Conservation (phyloP, 2,329 filamentous ascomycete species). For the Fusarium torreyae region DNA sequence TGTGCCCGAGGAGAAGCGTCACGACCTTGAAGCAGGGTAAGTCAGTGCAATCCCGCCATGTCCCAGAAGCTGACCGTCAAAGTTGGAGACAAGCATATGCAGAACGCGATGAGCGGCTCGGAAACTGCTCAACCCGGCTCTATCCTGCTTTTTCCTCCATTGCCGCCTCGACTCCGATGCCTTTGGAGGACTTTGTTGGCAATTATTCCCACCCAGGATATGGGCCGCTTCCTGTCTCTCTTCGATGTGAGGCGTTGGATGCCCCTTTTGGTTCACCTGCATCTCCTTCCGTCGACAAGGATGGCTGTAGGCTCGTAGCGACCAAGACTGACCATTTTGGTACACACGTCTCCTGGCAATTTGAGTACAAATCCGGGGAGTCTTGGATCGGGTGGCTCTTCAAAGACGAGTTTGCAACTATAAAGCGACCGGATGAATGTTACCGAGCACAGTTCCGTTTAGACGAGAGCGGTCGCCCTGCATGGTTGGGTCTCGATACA, state of each 20-base stretch:
- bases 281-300: constrained; percentile 8
- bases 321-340: constrained; percentile 37
- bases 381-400: constrained; percentile 45
- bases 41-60: background rate
- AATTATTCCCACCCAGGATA: constrained; percentile 56
- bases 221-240: constrained; percentile 34
- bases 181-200: constrained; percentile 59
- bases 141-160: constrained; percentile 31
- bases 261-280: constrained; percentile 28
- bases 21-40: constrained; percentile 34
- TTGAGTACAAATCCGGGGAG: constrained; percentile 41
- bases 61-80: constrained; percentile 14
- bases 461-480: constrained; percentile 12
- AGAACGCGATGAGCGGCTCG: constrained; percentile 11
- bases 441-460: constrained; percentile 27
- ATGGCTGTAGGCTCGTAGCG: constrained; percentile 37
- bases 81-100: constrained; percentile 18
- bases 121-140: constrained; percentile 36
- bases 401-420: constrained; percentile 34
- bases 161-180: constrained; percentile 54
- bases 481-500: constrained; percentile 23
- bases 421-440: constrained; percentile 28
- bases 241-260: constrained; percentile 33
- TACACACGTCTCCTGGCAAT: constrained; percentile 34
- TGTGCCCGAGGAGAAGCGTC: constrained; percentile 21